Conservation (phyloP, 2,329 filamentous ascomycete species). For the Paracoccidioides lutzii region DNA sequence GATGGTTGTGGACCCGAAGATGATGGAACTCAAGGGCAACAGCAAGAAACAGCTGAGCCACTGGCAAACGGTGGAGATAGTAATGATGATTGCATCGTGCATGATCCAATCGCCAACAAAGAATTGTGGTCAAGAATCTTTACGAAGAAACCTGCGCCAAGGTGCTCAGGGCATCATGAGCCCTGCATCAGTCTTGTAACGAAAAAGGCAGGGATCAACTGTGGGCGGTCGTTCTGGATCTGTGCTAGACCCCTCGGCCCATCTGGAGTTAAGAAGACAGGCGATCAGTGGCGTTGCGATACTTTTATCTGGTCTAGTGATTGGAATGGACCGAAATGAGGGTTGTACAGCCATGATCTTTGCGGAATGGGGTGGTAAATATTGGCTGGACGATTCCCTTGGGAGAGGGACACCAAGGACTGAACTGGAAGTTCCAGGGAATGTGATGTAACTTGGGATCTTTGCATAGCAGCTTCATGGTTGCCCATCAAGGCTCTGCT, state of each 20-base stretch:
- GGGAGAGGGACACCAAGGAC: too few species aligned
- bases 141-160: constrained; percentile 57
- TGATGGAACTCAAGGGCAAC: background rate
- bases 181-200: constrained; percentile 72
- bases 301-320: constrained; percentile 66
- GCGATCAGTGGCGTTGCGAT: constrained; percentile 73
- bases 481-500: too few species aligned
- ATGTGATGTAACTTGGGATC: too few species aligned
- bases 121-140: constrained; percentile 81
- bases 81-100: constrained; percentile 32
- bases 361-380: too few species aligned
- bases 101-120: constrained; percentile 58
- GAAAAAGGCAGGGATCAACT: constrained; percentile 81
- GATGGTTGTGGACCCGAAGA: background rate
- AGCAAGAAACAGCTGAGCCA: background rate
- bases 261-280: constrained; percentile 69
- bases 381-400: too few species aligned
- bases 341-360: background rate
- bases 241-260: constrained; percentile 69
- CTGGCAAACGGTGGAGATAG: constrained; percentile 22
- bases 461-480: too few species aligned
- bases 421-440: too few species aligned
- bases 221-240: constrained; percentile 54
- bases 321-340: constrained; percentile 33
- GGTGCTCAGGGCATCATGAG: constrained; percentile 72